These are phyloP conservation scores for Neobulgaria alba DNA, from an alignment of 2,329 filamentous ascomycete genomes.

Conservation along the genomic window DNA sequence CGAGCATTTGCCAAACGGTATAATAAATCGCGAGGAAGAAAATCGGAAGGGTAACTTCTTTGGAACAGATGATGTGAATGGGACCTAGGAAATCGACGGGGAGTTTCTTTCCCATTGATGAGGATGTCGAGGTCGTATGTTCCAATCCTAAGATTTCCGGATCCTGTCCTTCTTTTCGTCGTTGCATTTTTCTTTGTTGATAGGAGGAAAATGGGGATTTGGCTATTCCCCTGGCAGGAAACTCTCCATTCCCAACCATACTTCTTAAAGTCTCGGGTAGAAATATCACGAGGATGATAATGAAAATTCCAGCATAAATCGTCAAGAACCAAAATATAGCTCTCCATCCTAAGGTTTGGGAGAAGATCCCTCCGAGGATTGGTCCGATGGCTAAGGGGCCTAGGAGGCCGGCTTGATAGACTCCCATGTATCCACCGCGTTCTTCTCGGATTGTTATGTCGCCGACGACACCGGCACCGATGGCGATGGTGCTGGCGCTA, in stretches of 20 bases:
- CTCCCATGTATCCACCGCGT: conserved; percentile 58
- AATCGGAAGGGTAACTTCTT: conserved; percentile 20
- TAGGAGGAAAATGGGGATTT: conserved; percentile 11
- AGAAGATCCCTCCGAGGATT: conserved; percentile 38
- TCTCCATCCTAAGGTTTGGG: conserved; percentile 38
- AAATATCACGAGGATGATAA: conserved; percentile 33
- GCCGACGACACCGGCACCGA: conserved; percentile 51
- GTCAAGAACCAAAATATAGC: conserved; percentile 44
- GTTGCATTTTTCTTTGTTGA: conserved; percentile 7
- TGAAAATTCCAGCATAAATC: conserved; percentile 32
- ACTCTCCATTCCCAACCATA: conserved; percentile 32
- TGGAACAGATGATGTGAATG: conserved; percentile 19
- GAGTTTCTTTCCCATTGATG: conserved; percentile 11
- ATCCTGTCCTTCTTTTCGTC: too few relatives aligned
- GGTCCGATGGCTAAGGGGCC: conserved; percentile 37
- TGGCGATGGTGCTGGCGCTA: conserved; percentile 49
- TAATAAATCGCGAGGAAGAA: conserved; percentile 23
- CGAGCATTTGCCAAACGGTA: conserved; percentile 24
- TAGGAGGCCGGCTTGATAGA: conserved; percentile 31
- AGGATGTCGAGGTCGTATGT: too few relatives aligned
- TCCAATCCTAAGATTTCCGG: too few relatives aligned
- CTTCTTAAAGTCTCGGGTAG: conserved; percentile 36
- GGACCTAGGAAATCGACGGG: conserved; percentile 19
- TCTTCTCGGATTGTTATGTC: conserved; percentile 56
- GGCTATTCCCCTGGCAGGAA: conserved; percentile 12